Percentiles rank a stretch among this genome's conserved stretches.
Evolutionary conservation across 2,329 filamentous ascomycete species (phyloP).

Genomic region (Amesomyces nigricolor): DNA sequence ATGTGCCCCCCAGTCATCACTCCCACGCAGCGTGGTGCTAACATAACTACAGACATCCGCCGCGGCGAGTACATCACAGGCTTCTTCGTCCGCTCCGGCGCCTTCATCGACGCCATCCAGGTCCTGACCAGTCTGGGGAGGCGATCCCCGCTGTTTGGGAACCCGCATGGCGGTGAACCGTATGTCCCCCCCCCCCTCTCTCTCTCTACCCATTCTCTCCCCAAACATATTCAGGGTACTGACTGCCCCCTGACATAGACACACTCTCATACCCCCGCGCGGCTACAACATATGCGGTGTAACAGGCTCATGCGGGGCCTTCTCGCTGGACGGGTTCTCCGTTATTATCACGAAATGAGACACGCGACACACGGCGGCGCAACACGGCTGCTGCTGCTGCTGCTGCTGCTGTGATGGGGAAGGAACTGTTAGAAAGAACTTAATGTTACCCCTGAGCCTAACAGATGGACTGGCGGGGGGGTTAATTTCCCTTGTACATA

Average conservation of each 20-base stretch:
- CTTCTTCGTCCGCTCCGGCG: slow-evolving; percentile 73
- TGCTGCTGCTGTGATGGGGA: too few relatives aligned
- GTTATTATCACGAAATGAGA: slow-evolving; percentile 55
- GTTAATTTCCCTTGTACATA: too few relatives aligned
- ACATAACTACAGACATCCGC: slow-evolving; percentile 57
- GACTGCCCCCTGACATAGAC: slow-evolving; percentile 46
- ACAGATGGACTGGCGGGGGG: too few relatives aligned
- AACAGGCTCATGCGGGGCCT: slow-evolving; percentile 65
- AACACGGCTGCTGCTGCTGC: too few relatives aligned
- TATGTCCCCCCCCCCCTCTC: slow-evolving; percentile 45
- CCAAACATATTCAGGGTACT: neutral
- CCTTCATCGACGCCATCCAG: slow-evolving; percentile 84
- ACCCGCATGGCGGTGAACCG: slow-evolving; percentile 71
- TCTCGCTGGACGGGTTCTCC: slow-evolving; percentile 81
- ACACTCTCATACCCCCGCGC: slow-evolving; percentile 80
- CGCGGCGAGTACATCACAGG: slow-evolving; percentile 83
- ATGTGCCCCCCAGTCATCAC: slow-evolving; percentile 20
- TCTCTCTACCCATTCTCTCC: neutral
- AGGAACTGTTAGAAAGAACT: too few relatives aligned
- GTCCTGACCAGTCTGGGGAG: slow-evolving; percentile 85
- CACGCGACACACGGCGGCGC: neutral
- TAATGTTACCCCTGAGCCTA: too few relatives aligned
- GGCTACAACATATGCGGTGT: slow-evolving; percentile 87
- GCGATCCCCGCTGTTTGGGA: slow-evolving; percentile 80
- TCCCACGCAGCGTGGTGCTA: neutral